Base-by-base conservation (phyloP, 345 rosid species). In the Pistacia atlantica region DNA sequence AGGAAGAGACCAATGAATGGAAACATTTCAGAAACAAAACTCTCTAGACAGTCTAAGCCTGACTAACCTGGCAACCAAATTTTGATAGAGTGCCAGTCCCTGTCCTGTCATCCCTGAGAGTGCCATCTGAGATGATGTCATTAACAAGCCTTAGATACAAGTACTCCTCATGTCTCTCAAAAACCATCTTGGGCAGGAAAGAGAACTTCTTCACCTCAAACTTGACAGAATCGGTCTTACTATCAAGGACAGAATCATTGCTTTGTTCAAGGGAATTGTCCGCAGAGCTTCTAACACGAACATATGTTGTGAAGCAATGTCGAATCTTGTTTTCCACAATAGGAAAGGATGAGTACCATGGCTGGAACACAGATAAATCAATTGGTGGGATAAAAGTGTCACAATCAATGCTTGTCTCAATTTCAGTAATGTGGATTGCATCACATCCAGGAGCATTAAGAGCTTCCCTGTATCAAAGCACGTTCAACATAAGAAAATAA, bases 311-410 rank as follows among this genome's bases (percentile, higher is more conserved):
- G 79, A 91, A 91, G 84, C 87, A 85, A 81, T 71, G 86, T 49
- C 90, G 86, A 65, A 86, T 84, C 66, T 83, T 82, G 67, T 90
- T 94, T 83, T 97, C 99, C 58, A 76, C 78, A 37, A 79, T 8
- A 11, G 97, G 99, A 81, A 89, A 84, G 0, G 98, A 94, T 0
- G 97, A 92, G 81, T 82, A 86, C 98, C 97, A 94, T 65, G 98
- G 98, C 72, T 88, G 94, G 84, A 88, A 97, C 14, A 83, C 80
- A 68, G 94, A 87, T 48, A 82, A 72, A 85, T 91, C 93, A 74
- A 97, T 72, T 8, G 80, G n/a, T 10, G 99, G 92, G 67, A 97
- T 89, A 84, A 90, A 94, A 46, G 98, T 94, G 84, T 97, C 97
- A 76, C 98, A 94, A 7, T 91, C 96, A 73, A 92, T 61, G 82